Conservation (phyloP, 176 grass and related monocot species). For the Typha latifolia region DNA sequence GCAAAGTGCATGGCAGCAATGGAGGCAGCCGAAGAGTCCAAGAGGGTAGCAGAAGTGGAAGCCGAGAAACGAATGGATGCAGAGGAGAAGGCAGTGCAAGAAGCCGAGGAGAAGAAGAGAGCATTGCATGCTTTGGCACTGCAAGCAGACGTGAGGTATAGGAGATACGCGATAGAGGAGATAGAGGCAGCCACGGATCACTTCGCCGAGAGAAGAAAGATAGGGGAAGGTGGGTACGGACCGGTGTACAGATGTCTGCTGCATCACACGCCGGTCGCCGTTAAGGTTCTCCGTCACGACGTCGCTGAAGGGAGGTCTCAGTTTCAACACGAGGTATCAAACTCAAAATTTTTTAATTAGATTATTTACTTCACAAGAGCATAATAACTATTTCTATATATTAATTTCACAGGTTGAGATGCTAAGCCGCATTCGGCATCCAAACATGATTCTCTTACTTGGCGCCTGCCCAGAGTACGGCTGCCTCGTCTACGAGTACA, state of each 20-base stretch:
- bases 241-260: constrained; percentile 35
- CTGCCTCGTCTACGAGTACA: constrained; percentile 41
- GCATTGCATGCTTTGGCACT: not conserved
- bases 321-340: constrained; percentile 37
- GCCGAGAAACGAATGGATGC: constrained; percentile 24
- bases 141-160: constrained; percentile 21
- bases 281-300: constrained; percentile 33
- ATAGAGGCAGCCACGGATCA: constrained; percentile 25
- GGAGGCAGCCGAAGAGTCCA: constrained; percentile 30
- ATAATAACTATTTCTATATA: not conserved
- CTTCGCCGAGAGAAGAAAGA: constrained; percentile 15
- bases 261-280: constrained; percentile 35
- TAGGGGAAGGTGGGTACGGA: constrained; percentile 45
- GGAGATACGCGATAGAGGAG: constrained; percentile 38
- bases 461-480: constrained; percentile 42
- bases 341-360: too few relatives aligned
- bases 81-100: constrained; percentile 17
- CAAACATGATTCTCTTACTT: constrained; percentile 39
- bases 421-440: constrained; percentile 32
- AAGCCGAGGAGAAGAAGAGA: constrained; percentile 21
- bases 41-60: constrained; percentile 26
- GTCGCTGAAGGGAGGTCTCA: constrained; percentile 32
- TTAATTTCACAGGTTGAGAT: constrained; percentile 26
- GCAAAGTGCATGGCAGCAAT: constrained; percentile 26
- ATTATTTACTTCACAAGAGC: too few relatives aligned